Conservation (phyloP, 1,139 yeast genomes). For the Yamadazyma conglobata region DNA sequence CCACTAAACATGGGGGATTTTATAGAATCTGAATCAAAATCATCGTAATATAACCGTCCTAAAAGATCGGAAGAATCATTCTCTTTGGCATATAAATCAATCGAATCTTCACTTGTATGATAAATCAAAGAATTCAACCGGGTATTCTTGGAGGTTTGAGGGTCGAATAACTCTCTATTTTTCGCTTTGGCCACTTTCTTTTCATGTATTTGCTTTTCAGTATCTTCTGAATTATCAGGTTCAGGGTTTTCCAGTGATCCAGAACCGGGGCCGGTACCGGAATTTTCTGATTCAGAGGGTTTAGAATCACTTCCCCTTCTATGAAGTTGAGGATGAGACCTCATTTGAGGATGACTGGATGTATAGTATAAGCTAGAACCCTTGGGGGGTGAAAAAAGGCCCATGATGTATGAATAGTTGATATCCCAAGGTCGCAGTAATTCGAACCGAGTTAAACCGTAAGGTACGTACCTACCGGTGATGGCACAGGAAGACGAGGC, state of each 20-base stretch:
- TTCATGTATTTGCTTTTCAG: conserved; percentile 9
- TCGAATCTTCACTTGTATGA: conserved; percentile 39
- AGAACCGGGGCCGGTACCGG: conserved; percentile 1
- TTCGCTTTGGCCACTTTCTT: conserved; percentile 13
- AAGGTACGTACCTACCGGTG: too few species aligned
- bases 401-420: conserved; percentile 9
- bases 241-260: conserved; percentile 4
- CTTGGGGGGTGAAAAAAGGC: conserved; percentile 14
- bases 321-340: conserved; percentile 17
- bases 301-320: conserved; percentile 8
- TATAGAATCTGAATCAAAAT: conserved; percentile 36
- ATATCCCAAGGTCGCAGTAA: too few species aligned
- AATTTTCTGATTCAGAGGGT: conserved; percentile 2
- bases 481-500: too few species aligned
- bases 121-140: conserved; percentile 37
- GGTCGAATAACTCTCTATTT: conserved; percentile 19
- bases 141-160: conserved; percentile 39
- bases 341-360: conserved; percentile 8
- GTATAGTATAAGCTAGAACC: conserved; percentile 11
- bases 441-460: too few species aligned
- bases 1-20: conserved; percentile 21
- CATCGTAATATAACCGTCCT: conserved; percentile 45
- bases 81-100: conserved; percentile 39
- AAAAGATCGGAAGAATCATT: conserved; percentile 40
- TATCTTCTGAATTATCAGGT: conserved; percentile 8